A percentile compares a stretch with the other conserved stretches of the same genome.
phyloP scores from a whole-genome alignment of 129 eudicot genomes.

The Arctium lappa region DNA sequence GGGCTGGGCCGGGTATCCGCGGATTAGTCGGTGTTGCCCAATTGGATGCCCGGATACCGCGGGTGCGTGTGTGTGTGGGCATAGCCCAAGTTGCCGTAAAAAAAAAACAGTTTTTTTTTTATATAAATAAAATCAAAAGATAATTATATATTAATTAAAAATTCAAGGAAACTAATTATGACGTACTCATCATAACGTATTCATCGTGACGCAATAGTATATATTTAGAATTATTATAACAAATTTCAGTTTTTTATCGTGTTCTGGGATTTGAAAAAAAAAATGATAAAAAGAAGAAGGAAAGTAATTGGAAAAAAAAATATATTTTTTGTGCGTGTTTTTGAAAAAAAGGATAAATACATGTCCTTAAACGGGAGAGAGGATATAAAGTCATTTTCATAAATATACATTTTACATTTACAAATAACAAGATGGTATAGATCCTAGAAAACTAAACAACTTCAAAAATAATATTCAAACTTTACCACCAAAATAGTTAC shows the following conservation, averaged over 20 bases:
- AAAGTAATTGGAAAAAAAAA: not conserved
- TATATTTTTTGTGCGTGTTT: not conserved
- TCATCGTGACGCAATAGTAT: not conserved
- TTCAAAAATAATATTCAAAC: not conserved
- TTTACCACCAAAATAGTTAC: not conserved
- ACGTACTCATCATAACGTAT: not conserved
- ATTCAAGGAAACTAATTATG: not conserved
- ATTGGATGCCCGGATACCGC: no score
- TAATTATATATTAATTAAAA: not conserved
- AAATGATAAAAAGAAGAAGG: no score
- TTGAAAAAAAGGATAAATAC: not conserved
- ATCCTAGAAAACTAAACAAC: not conserved
- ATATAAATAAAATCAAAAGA: no score
- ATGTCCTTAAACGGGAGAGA: no score
- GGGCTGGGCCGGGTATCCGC: no score
- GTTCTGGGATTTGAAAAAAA: not conserved
- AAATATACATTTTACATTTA: no score
- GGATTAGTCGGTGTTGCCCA: no score
- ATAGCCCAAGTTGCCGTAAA: no score
- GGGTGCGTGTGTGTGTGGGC: no score
- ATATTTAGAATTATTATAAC: not conserved
- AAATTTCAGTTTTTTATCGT: not conserved
- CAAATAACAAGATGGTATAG: no score
- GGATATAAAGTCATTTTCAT: no score
- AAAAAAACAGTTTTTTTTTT: no score